Base-by-base conservation (phyloP, 371 early-diverging fungal species). In the Parasitella parasitica region DNA sequence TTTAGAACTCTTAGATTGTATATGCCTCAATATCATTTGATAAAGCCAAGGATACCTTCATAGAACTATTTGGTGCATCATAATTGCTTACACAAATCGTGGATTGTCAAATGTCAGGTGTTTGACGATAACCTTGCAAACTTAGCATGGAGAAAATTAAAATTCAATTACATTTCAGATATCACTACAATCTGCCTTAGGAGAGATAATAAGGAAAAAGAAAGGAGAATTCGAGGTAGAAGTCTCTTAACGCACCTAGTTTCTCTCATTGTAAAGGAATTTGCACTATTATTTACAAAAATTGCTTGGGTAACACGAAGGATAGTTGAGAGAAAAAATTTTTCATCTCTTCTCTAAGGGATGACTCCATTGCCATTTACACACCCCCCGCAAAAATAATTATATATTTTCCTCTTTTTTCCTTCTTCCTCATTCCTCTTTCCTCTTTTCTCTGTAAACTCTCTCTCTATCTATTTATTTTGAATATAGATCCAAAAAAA, bases 311-410 rank as follows among this genome's bases (percentile, higher is more conserved):
- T 46, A 24, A 46, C 46, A 46, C 46, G 46, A 46, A 46, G 4
- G 22, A 24, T 46, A 46, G 46, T 22, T 20, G 46, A 46, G 24
- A 46, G 46, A 46, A 46, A 46, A 46, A 46, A 4, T 24, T 46
- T 46, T 46, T 46, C 32, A 32, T 32, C 41, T 41, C n/a, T 41
- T 41, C 20, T 41, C n/a, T 41, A 41, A 24, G 46, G 46, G 46
- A 46, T 46, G 46, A 13, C 24, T 22, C 46, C 46, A 41, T 41
- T 20, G 20, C n/a, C 41, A 46, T 13, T 43, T 46, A 46, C 24
- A 50, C 50, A 28, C 27, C 50, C 50, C 50, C 50, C 50, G 50
- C 50, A 50, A 50, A 50, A n/a, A 28, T n/a, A 1, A 28, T 50
- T 27, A 22, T 27, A 15, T 50, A 28, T 30, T 46, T 46, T 46